Percentiles rank a stretch among this genome's conserved stretches.
These are phyloP conservation scores for Aspergillus haitiensis DNA, from an alignment of 495 filamentous ascomycete species.

Conservation along the genomic window DNA sequence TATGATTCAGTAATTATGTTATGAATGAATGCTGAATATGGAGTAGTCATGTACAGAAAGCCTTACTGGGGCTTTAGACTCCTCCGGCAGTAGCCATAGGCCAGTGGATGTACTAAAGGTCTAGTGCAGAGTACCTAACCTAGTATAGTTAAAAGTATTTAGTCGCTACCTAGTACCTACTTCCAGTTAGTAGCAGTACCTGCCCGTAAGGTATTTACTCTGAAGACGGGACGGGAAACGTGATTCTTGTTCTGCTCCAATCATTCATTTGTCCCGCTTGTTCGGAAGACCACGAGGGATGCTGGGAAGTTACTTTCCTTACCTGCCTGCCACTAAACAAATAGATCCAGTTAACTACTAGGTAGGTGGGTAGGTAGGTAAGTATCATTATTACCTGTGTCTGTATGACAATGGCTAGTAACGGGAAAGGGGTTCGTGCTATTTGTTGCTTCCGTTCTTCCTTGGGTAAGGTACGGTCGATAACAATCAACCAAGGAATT, in stretches of 20 bases:
- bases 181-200: no score
- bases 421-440: constrained; percentile 1
- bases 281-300: constrained; percentile 29
- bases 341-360: no score
- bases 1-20: neutral
- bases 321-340: no score
- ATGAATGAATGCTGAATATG: constrained; percentile 5
- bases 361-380: no score
- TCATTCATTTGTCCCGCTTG: constrained; percentile 23
- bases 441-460: constrained; percentile 15
- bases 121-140: no score
- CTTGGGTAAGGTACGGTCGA: constrained; percentile 11
- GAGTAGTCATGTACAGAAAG: constrained; percentile 10
- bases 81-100: no score
- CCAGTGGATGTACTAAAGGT: no score
- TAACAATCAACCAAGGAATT: neutral
- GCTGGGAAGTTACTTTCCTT: neutral
- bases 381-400: no score
- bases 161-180: no score
- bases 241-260: constrained; percentile 22
- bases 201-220: neutral
- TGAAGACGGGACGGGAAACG: constrained; percentile 20
- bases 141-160: neutral
- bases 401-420: neutral
- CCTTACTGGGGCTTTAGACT: constrained; percentile 24